These are phyloP conservation scores for Sordariomycetes sp. DNA, from an alignment of 2,329 filamentous ascomycete genomes.

Conservation along the genomic window DNA sequence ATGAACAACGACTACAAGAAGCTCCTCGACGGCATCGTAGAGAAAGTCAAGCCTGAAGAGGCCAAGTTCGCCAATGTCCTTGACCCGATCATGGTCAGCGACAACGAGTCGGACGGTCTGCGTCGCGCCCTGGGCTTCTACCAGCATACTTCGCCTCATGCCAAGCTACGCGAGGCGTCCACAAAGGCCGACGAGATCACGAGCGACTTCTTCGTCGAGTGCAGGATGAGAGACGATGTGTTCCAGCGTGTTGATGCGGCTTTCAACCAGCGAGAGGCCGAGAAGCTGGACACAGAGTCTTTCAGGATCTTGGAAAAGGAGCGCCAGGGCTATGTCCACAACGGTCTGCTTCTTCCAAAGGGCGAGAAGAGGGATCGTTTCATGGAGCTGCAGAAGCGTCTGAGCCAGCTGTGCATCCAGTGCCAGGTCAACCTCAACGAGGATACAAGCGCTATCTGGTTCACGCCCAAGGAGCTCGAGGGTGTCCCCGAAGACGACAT, in stretches of 20 bases:
- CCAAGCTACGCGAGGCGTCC: conserved; percentile 62
- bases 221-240: conserved; percentile 73
- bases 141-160: conserved; percentile 64
- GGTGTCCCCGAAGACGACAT: conserved; percentile 67
- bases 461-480: conserved; percentile 62
- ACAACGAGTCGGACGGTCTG: conserved; percentile 53
- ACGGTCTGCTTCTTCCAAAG: conserved; percentile 63
- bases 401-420: conserved; percentile 64
- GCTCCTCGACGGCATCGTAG: conserved; percentile 59
- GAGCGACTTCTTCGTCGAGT: conserved; percentile 70
- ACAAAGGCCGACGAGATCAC: conserved; percentile 68
- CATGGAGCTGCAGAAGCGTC: conserved; percentile 77
- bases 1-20: conserved; percentile 54
- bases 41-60: conserved; percentile 42
- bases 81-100: conserved; percentile 62
- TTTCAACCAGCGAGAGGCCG: conserved; percentile 40
- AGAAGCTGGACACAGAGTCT: conserved; percentile 57
- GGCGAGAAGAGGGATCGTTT: conserved; percentile 67
- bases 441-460: conserved; percentile 74
- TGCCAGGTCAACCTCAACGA: conserved; percentile 78
- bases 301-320: conserved; percentile 68
- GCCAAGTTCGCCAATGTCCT: conserved; percentile 47
- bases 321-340: conserved; percentile 66
- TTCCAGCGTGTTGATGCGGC: conserved; percentile 57
- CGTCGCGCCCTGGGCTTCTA: conserved; percentile 69